These are phyloP conservation scores for Carallia brachiata DNA, from an alignment of 345 rosid genomes.

Conservation along the genomic window DNA sequence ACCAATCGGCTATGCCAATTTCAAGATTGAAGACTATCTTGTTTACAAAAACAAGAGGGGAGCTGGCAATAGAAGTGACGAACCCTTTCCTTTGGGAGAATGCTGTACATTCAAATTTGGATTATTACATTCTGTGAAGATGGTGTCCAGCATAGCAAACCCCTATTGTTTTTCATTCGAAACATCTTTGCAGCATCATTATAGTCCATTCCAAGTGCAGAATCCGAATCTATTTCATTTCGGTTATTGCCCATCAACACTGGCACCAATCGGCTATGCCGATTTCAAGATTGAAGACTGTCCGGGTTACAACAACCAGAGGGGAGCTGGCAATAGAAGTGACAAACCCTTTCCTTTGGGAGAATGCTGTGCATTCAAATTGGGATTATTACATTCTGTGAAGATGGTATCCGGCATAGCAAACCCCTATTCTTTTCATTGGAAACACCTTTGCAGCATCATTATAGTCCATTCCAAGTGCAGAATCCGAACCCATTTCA, in stretches of 20 bases:
- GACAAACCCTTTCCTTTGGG: constrained; percentile 52
- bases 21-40: constrained; percentile 41
- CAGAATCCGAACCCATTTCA: neutral
- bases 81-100: constrained; percentile 44
- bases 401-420: too few relatives aligned
- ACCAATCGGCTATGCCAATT: constrained; percentile 23
- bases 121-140: constrained; percentile 20
- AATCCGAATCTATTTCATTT: neutral
- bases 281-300: constrained; percentile 27
- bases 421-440: too few relatives aligned
- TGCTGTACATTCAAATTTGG: constrained; percentile 52
- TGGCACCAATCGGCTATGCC: neutral
- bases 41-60: constrained; percentile 56
- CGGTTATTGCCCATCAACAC: neutral
- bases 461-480: neutral
- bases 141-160: neutral
- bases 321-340: constrained; percentile 44
- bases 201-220: neutral
- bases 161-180: neutral
- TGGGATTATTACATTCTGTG: constrained; percentile 16
- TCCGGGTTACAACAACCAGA: constrained; percentile 54
- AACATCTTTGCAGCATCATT: neutral
- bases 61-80: constrained; percentile 44
- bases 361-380: constrained; percentile 49
- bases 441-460: too few relatives aligned